Percentiles rank a stretch among this genome's conserved stretches.
phyloP scores from a whole-genome alignment of 768 basidiomycete genomes.

The Serpula lacrymans region DNA sequence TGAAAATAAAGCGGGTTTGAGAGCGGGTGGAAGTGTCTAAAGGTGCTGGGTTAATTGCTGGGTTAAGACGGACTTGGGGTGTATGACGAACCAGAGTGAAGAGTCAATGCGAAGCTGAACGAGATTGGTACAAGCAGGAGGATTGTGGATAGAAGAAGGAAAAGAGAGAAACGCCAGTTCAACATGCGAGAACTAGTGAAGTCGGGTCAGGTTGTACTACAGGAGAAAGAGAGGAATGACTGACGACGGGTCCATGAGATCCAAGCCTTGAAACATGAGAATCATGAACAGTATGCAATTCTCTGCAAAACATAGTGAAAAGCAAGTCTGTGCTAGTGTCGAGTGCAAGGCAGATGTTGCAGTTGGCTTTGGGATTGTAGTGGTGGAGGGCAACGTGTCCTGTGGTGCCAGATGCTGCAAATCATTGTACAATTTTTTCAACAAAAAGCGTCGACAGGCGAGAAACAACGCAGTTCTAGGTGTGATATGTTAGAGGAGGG shows the following conservation, averaged over 20 bases:
- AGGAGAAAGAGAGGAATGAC: too few relatives aligned
- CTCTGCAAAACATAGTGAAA: slow-evolving; percentile 73
- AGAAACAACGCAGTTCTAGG: slow-evolving; percentile 50
- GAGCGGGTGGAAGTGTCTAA: background rate
- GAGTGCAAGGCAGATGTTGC: slow-evolving; percentile 45
- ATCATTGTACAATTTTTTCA: slow-evolving; percentile 57
- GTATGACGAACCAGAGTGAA: slow-evolving; percentile 28
- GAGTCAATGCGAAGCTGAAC: slow-evolving; percentile 54
- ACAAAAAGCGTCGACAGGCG: slow-evolving; percentile 56
- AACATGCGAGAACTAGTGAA: slow-evolving; percentile 51
- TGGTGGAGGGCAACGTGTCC: slow-evolving; percentile 20
- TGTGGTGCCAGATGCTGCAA: slow-evolving; percentile 45
- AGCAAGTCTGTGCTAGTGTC: slow-evolving; percentile 51
- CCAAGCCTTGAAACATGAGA: slow-evolving; percentile 66
- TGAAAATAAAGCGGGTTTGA: background rate
- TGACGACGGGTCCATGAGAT: slow-evolving; percentile 52
- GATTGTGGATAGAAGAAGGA: slow-evolving; percentile 55
- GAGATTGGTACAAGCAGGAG: slow-evolving; percentile 67
- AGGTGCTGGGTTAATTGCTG: slow-evolving; percentile 1
- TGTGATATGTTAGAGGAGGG: background rate
- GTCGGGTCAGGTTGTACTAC: background rate
- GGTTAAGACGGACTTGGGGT: background rate
- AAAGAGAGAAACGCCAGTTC: slow-evolving; percentile 68
- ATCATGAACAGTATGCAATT: slow-evolving; percentile 69
- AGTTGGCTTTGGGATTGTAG: slow-evolving; percentile 15